A percentile compares a stretch with the other conserved stretches of the same genome.
These are phyloP conservation scores for Neoboletus subvelutipes DNA, from an alignment of 768 basidiomycete genomes.

Conservation along the genomic window DNA sequence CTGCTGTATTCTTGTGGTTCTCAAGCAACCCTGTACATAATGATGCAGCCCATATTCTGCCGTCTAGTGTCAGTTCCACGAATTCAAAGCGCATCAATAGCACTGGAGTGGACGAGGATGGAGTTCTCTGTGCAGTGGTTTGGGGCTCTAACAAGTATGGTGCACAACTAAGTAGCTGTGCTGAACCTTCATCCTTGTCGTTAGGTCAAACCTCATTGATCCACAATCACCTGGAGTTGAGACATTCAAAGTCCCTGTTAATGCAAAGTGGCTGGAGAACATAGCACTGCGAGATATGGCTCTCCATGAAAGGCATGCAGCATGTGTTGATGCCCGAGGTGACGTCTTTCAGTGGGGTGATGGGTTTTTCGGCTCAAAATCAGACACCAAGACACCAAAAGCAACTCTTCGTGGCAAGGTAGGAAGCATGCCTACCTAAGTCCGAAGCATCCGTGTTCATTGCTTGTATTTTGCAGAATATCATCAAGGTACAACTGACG, in stretches of 20 bases:
- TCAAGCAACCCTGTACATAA: slow-evolving; percentile 36
- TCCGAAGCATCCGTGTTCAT: not conserved
- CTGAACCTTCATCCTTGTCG: slow-evolving; percentile 1
- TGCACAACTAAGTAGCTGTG: not conserved
- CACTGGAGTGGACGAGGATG: slow-evolving; percentile 26
- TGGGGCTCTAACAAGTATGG: slow-evolving; percentile 78
- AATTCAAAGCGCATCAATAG: slow-evolving; percentile 16
- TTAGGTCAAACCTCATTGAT: slow-evolving; percentile 48
- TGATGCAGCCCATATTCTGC: slow-evolving; percentile 26
- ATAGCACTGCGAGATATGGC: no score
- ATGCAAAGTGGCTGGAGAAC: slow-evolving; percentile 59
- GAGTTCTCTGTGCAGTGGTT: slow-evolving; percentile 48
- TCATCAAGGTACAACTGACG: slow-evolving; percentile 60
- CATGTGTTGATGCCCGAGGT: slow-evolving; percentile 75
- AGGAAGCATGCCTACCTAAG: slow-evolving; percentile 4
- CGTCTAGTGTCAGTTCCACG: not conserved
- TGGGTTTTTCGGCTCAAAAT: slow-evolving; percentile 48
- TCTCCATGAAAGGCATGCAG: slow-evolving; percentile 66
- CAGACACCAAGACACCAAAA: slow-evolving; percentile 39
- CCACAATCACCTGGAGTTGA: slow-evolving; percentile 40
- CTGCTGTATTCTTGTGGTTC: slow-evolving; percentile 40
- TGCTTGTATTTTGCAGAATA: slow-evolving; percentile 48
- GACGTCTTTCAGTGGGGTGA: slow-evolving; percentile 86
- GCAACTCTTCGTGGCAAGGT: slow-evolving; percentile 68
- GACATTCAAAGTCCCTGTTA: slow-evolving; percentile 48